Percentiles rank a stretch among this genome's conserved stretches.
Conservation (phyloP, 2,329 filamentous ascomycete genomes). For the Cordyceps farinosa region DNA sequence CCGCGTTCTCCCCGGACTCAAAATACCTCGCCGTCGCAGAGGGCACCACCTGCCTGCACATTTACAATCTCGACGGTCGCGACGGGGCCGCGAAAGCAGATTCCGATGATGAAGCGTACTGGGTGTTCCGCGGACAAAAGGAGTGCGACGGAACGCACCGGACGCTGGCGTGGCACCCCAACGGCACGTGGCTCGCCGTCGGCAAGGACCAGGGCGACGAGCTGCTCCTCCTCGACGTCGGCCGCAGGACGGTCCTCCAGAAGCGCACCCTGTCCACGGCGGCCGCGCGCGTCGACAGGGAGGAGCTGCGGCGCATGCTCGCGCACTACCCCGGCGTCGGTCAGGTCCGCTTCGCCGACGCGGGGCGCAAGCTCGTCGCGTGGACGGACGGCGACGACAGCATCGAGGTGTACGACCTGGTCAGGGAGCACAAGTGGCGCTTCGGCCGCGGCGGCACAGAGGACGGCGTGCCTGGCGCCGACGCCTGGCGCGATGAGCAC, state of each 20-base stretch:
- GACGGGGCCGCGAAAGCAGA: background rate
- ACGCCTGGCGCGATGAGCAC: constrained; percentile 8
- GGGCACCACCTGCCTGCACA: background rate
- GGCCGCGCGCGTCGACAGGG: background rate
- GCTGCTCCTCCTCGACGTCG: constrained; percentile 8
- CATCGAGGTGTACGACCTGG: constrained; percentile 14
- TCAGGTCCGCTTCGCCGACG: constrained; percentile 4
- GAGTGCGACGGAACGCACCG: background rate
- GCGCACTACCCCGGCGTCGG: background rate
- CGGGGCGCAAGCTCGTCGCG: background rate
- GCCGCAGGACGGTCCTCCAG: background rate
- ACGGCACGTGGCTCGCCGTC: constrained; percentile 13
- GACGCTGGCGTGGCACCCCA: constrained; percentile 18
- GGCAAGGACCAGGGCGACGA: background rate
- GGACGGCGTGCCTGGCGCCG: constrained; percentile 1
- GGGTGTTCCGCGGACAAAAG: background rate
- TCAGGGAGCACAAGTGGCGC: constrained; percentile 10
- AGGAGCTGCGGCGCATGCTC: background rate
- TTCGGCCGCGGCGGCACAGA: constrained; percentile 17
- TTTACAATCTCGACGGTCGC: background rate
- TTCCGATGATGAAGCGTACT: background rate
- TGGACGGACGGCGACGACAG: constrained; percentile 9
- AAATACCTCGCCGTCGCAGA: constrained; percentile 11
- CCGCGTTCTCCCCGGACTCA: constrained; percentile 9
- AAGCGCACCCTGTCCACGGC: constrained; percentile 4